These are phyloP conservation scores for Nicotiana tomentosiformis DNA, from an alignment of 257 asterid species.

Conservation along the genomic window DNA sequence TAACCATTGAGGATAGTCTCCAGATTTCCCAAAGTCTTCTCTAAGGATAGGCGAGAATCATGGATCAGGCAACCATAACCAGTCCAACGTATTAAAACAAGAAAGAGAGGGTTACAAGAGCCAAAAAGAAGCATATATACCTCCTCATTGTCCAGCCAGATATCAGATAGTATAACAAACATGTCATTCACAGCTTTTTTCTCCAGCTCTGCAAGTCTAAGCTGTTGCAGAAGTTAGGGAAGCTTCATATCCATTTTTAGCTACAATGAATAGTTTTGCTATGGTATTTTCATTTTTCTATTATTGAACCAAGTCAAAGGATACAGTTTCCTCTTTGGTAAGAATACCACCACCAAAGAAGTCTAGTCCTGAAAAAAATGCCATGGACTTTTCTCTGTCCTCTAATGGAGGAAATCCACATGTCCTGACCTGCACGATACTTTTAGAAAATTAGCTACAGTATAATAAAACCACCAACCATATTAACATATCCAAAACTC, in stretches of 20 bases:
- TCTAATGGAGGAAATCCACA: constrained; percentile 95
- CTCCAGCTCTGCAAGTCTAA: constrained; percentile 77
- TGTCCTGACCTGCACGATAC: constrained; percentile 61
- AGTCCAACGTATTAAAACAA: constrained; percentile 25
- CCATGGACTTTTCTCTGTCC: constrained; percentile 65
- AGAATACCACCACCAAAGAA: constrained; percentile 84
- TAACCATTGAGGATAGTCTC: constrained; percentile 74
- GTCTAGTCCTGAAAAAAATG: constrained; percentile 61
- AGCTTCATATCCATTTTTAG: background rate
- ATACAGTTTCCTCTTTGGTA: constrained; percentile 88
- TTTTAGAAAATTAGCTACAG: constrained; percentile 5
- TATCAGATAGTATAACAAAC: constrained; percentile 89
- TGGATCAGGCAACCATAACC: constrained; percentile 17
- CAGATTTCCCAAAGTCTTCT: constrained; percentile 83
- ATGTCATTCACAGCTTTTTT: constrained; percentile 83
- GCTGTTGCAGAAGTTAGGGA: constrained; percentile 51
- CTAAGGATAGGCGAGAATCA: constrained; percentile 42
- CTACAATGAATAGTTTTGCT: background rate
- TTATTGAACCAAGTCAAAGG: constrained; percentile 29
- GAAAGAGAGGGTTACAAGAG: constrained; percentile 9
- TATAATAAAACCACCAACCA: background rate
- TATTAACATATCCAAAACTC: background rate
- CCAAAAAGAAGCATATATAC: constrained; percentile 26
- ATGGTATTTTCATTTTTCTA: background rate
- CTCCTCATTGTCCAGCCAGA: constrained; percentile 86